phyloP scores from a whole-genome alignment of 1,284 basidiomycete genomes.

The Apiotrichum siamense region DNA sequence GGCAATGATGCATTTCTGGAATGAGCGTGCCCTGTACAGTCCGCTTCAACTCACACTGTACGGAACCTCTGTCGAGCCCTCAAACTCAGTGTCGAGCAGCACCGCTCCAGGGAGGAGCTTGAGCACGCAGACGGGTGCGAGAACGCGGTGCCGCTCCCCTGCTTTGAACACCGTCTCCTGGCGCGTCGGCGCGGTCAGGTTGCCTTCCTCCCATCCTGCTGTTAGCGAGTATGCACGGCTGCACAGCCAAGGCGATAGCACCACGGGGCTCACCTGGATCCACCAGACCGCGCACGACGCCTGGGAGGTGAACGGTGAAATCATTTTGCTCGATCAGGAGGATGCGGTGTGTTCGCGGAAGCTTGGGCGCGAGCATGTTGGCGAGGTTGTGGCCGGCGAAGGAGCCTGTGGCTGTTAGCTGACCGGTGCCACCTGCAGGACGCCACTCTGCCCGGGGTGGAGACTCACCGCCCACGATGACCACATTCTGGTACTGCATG shows the following conservation, averaged over 20 bases:
- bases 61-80: slow-evolving; percentile 36
- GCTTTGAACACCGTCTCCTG: slow-evolving; percentile 34
- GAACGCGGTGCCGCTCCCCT: slow-evolving; percentile 27
- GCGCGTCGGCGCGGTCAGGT: slow-evolving; percentile 24
- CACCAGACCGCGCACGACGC: slow-evolving; percentile 44
- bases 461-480: not conserved
- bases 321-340: slow-evolving; percentile 15
- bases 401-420: not conserved
- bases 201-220: not conserved
- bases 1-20: slow-evolving; percentile 26
- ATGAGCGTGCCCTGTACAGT: not conserved
- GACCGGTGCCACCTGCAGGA: not conserved
- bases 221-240: not conserved
- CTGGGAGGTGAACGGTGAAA: slow-evolving; percentile 43
- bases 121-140: slow-evolving; percentile 34
- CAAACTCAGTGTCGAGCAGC: slow-evolving; percentile 39
- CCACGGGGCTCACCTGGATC: slow-evolving; percentile 30
- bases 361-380: not conserved
- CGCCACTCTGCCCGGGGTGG: no score
- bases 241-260: not conserved
- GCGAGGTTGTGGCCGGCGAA: slow-evolving; percentile 13
- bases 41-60: slow-evolving; percentile 39
- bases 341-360: slow-evolving; percentile 4
- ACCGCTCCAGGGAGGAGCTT: slow-evolving; percentile 35
- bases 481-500: no score